phyloP scores from a whole-genome alignment of 2,329 filamentous ascomycete genomes.

The Colletotrichum euphorbiae region DNA sequence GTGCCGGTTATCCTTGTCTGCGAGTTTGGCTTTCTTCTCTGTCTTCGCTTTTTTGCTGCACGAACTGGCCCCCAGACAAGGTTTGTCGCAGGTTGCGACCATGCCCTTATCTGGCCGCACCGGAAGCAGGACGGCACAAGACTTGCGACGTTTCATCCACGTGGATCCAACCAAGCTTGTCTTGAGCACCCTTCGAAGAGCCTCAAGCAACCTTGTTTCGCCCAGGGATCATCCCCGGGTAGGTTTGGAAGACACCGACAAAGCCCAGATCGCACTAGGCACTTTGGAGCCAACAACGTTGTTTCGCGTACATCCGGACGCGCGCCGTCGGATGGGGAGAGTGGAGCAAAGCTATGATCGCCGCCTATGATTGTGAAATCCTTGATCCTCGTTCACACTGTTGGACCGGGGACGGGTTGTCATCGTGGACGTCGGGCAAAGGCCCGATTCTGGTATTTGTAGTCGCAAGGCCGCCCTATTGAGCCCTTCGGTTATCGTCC shows the following conservation, averaged over 20 bases:
- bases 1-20: conserved; percentile 5
- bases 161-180: conserved; percentile 25
- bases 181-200: conserved; percentile 11
- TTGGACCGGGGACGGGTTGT: neutral
- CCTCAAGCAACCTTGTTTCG: conserved; percentile 19
- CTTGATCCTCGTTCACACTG: neutral
- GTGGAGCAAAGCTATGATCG: conserved; percentile 29
- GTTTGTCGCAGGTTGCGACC: conserved; percentile 34
- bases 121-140: conserved; percentile 36
- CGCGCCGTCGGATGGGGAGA: neutral
- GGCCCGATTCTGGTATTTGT: conserved; percentile 27
- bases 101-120: conserved; percentile 16
- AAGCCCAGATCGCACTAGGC: neutral
- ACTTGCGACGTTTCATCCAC: conserved; percentile 39
- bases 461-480: conserved; percentile 18
- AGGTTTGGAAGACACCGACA: neutral
- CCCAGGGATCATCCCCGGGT: conserved; percentile 24
- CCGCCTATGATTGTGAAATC: conserved; percentile 22
- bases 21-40: neutral
- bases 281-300: neutral
- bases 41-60: conserved; percentile 4
- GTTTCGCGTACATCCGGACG: conserved; percentile 15
- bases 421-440: neutral
- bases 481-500: neutral
- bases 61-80: conserved; percentile 23